Evolutionary conservation across 768 basidiomycete genomes (phyloP).

Genomic region (Amanita muscaria): DNA sequence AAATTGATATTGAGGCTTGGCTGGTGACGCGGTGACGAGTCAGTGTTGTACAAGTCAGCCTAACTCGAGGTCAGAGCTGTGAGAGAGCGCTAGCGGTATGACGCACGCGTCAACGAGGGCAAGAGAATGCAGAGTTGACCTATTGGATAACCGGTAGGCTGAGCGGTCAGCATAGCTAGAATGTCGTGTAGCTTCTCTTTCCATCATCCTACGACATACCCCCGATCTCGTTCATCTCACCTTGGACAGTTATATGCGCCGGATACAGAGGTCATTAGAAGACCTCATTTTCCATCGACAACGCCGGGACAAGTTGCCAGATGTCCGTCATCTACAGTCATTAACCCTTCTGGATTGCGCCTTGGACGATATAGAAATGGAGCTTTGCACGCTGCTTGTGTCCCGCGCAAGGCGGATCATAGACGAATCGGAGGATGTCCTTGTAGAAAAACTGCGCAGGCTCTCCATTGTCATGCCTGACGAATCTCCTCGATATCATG

Average conservation of each 20-base stretch:
- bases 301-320: background rate
- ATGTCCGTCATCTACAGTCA: background rate
- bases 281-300: background rate
- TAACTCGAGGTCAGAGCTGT: no score
- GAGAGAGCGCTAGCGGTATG: no score
- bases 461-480: background rate
- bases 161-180: background rate
- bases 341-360: background rate
- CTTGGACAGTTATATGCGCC: background rate
- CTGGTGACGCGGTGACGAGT: no score
- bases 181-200: background rate
- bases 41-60: no score
- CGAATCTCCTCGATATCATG: background rate
- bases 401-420: background rate
- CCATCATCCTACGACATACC: background rate
- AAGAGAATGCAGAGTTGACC: no score
- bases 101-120: no score
- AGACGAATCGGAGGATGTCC: background rate
- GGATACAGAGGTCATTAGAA: constrained; percentile 1
- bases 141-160: no score
- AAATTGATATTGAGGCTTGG: no score
- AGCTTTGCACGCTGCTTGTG: background rate
- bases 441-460: background rate
- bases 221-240: constrained; percentile 3
- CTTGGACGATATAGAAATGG: background rate